A percentile compares a stretch with the other conserved stretches of the same genome.
phyloP scores from a whole-genome alignment of 1,139 yeast species.

The Kodamaea sp. region DNA sequence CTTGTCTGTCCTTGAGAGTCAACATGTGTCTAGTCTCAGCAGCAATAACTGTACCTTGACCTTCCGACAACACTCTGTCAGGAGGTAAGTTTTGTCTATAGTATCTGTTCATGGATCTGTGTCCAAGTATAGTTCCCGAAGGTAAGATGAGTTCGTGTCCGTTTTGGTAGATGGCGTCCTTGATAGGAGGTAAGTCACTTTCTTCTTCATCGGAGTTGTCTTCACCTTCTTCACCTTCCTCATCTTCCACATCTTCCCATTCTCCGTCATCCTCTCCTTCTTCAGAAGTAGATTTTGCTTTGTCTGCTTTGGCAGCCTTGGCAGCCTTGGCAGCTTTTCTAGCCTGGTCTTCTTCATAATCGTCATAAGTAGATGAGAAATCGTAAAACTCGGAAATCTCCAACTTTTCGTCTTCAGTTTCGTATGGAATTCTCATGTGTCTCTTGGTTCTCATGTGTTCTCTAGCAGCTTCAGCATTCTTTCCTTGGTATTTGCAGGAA shows the following conservation, averaged over 20 bases:
- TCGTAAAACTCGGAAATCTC: slow-evolving; percentile 86
- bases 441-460: slow-evolving; percentile 86
- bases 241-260: slow-evolving; percentile 51
- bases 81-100: slow-evolving; percentile 79
- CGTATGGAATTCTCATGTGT: slow-evolving; percentile 90
- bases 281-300: slow-evolving; percentile 3
- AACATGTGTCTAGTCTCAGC: slow-evolving; percentile 84
- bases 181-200: slow-evolving; percentile 32
- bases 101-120: slow-evolving; percentile 82
- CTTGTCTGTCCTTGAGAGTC: slow-evolving; percentile 51
- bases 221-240: slow-evolving; percentile 27
- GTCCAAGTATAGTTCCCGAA: slow-evolving; percentile 85
- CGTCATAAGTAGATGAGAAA: slow-evolving; percentile 66
- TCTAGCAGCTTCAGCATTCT: slow-evolving; percentile 79
- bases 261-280: slow-evolving; percentile 21
- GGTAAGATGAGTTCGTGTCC: slow-evolving; percentile 85
- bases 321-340: slow-evolving; percentile 1
- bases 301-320: neutral
- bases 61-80: slow-evolving; percentile 72
- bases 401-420: slow-evolving; percentile 74
- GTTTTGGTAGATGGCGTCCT: slow-evolving; percentile 44
- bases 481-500: slow-evolving; percentile 82
- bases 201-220: slow-evolving; percentile 34
- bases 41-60: slow-evolving; percentile 91
- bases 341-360: slow-evolving; percentile 18